Base-by-base conservation (phyloP, 2,329 filamentous ascomycete genomes). In the Pyrenochaeta sp. region DNA sequence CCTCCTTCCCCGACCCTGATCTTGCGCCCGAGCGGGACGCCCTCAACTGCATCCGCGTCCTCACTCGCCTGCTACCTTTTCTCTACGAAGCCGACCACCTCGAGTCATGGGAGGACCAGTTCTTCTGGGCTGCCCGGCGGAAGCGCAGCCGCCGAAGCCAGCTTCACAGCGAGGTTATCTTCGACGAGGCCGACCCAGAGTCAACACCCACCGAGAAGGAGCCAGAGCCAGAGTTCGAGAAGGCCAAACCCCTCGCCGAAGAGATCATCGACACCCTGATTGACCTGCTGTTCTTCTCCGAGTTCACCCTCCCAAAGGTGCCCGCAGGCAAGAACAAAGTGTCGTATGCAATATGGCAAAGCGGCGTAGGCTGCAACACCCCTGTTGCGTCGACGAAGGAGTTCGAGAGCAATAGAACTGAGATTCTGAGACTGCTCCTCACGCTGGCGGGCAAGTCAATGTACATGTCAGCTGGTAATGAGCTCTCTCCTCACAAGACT, bases 301-400 rank as follows among this genome's bases (percentile, higher is more conserved):
- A 91, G 41, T 88, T 99, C 62, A 96, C 93, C 0, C 81, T 96
- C 11, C 89, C 93, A 7, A 83, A 80, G 44, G 82, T 88, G 28
- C 80, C 84, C 10, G 80, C 85, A 43, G 83, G 84, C 40, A 90
- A 88, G 64, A 81, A 82, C 51, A 95, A 94, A 69, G 88, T 96
- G 42, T 88, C 87, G 6, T 96, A 94, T 72, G 88, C 90, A 40
- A 97, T 99, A 67, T 99, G 94, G 94, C 91, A 96, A 74, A 97
- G 90, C 65, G 94, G 94, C 34, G 93, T 99, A 20, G 94, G 94
- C 10, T 97, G 93, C 77, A 96, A 96, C 70, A 89, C 88, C 11
- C 84, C 91, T 4, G 85, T 95, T 58, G 87, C 87, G 7, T 93
- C 91, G 3, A 96, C 87, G 38, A 96, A 90, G 69, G 92, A 97